Conservation (phyloP, 805 yeast genomes). For the Kazachstania bromeliacearum region DNA sequence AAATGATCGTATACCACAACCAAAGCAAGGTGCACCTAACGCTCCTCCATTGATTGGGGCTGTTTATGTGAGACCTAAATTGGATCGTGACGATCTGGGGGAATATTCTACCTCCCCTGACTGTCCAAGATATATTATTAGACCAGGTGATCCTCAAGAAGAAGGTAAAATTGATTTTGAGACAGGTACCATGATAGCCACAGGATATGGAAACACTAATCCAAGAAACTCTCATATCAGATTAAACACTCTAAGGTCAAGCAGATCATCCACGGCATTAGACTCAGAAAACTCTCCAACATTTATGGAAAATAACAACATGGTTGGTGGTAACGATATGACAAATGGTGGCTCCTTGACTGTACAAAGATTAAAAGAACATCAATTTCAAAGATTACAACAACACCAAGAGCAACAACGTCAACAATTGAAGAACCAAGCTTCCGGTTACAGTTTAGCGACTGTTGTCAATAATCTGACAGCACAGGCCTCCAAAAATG, state of each 20-base stretch:
- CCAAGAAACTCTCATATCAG: slow-evolving; percentile 9
- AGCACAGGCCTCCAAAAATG: slow-evolving; percentile 20
- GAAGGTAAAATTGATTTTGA: slow-evolving; percentile 28
- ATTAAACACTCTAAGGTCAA: slow-evolving; percentile 15
- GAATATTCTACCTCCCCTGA: slow-evolving; percentile 49
- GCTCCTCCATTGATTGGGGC: slow-evolving; percentile 93
- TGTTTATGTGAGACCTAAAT: slow-evolving; percentile 69
- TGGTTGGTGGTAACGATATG: neutral
- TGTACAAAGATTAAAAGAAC: slow-evolving; percentile 18
- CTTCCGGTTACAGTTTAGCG: slow-evolving; percentile 18
- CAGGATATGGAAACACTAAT: slow-evolving; percentile 11
- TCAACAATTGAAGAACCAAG: slow-evolving; percentile 13
- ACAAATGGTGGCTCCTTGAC: slow-evolving; percentile 6
- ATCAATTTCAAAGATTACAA: slow-evolving; percentile 17
- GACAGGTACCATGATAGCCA: slow-evolving; percentile 23
- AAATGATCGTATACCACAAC: slow-evolving; percentile 70
- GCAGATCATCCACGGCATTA: slow-evolving; percentile 2
- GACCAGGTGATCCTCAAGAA: slow-evolving; percentile 35
- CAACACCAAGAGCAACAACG: slow-evolving; percentile 18
- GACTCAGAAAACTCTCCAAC: slow-evolving; percentile 1
- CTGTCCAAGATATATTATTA: slow-evolving; percentile 35
- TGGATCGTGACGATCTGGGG: slow-evolving; percentile 75
- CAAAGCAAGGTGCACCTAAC: slow-evolving; percentile 67
- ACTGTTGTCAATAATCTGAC: slow-evolving; percentile 20
- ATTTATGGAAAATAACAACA: neutral